Percentiles rank a stretch among this genome's conserved stretches.
Conservation (phyloP, 140 eudicot species). For the Senecio squalidus region DNA sequence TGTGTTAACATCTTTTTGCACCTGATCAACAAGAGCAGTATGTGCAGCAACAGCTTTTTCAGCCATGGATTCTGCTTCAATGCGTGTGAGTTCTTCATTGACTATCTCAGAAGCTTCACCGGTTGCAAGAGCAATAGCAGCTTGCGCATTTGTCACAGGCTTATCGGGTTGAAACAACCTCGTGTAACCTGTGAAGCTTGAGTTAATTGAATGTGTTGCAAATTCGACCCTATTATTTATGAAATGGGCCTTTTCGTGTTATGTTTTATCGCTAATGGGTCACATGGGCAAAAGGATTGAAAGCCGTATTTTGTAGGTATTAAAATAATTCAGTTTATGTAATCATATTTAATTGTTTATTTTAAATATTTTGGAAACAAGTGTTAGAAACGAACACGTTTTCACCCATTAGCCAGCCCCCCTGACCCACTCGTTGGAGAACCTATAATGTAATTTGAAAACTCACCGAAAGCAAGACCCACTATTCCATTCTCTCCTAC, state of each 20-base stretch:
- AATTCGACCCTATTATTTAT: background rate
- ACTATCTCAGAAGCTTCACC: conserved; percentile 87
- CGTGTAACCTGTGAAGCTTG: conserved; percentile 61
- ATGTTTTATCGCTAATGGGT: background rate
- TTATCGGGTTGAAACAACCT: conserved; percentile 94
- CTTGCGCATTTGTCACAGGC: conserved; percentile 95
- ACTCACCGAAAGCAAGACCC: conserved; percentile 84
- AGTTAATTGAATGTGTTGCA: background rate
- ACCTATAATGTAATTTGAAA: background rate
- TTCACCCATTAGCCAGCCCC: background rate
- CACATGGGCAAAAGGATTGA: background rate
- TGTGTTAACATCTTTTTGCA: conserved; percentile 78
- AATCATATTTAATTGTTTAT: too few species aligned
- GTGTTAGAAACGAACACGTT: too few species aligned
- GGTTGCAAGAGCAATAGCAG: conserved; percentile 90
- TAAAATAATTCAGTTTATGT: too few species aligned
- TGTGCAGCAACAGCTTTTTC: conserved; percentile 95
- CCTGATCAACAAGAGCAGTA: conserved; percentile 79
- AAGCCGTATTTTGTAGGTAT: too few species aligned
- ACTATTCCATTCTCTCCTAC: conserved; percentile 82
- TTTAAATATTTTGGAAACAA: too few species aligned
- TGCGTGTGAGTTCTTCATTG: conserved; percentile 88
- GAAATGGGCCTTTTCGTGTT: background rate
- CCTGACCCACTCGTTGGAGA: too few species aligned
- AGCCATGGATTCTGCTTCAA: conserved; percentile 95